Conservation (phyloP, 2,329 filamentous ascomycete species). For the Sporothrix luriei region DNA sequence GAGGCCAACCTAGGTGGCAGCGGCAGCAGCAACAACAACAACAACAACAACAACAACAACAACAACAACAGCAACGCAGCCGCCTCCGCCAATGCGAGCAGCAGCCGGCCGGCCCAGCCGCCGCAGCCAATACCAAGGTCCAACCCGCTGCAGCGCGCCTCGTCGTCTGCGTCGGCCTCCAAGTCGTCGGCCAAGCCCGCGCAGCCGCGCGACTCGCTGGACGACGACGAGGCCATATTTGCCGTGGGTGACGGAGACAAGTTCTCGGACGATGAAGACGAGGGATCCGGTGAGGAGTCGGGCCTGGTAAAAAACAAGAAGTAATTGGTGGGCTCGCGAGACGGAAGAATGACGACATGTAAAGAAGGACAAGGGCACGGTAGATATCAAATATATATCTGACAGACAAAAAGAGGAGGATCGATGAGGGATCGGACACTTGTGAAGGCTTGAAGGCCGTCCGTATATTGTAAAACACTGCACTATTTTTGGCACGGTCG, state of each 20-base stretch:
- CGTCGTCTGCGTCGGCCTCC: slow-evolving; percentile 25
- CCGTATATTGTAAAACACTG: slow-evolving; percentile 22
- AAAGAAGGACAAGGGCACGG: too few species aligned
- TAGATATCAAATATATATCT: background rate
- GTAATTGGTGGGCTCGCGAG: slow-evolving; percentile 34
- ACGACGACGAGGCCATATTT: slow-evolving; percentile 91
- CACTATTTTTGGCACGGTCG: slow-evolving; percentile 9
- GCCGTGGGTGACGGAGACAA: slow-evolving; percentile 84
- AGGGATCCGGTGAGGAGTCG: slow-evolving; percentile 58
- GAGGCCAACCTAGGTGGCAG: slow-evolving; percentile 32
- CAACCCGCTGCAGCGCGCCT: slow-evolving; percentile 26
- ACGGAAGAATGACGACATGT: background rate
- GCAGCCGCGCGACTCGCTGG: slow-evolving; percentile 52
- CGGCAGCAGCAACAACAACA: slow-evolving; percentile 11
- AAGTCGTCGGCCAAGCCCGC: slow-evolving; percentile 45
- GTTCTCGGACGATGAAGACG: slow-evolving; percentile 82
- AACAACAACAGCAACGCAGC: slow-evolving; percentile 25
- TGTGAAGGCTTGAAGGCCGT: background rate
- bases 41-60: slow-evolving; percentile 16
- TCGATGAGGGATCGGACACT: background rate
- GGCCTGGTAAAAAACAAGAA: slow-evolving; percentile 56
- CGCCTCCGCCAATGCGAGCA: background rate
- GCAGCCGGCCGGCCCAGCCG: slow-evolving; percentile 35
- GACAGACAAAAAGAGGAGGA: slow-evolving; percentile 16
- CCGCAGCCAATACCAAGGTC: slow-evolving; percentile 35